Evolutionary conservation across 371 early-diverging fungal species (phyloP).

Genomic region (Smittium culicis): DNA sequence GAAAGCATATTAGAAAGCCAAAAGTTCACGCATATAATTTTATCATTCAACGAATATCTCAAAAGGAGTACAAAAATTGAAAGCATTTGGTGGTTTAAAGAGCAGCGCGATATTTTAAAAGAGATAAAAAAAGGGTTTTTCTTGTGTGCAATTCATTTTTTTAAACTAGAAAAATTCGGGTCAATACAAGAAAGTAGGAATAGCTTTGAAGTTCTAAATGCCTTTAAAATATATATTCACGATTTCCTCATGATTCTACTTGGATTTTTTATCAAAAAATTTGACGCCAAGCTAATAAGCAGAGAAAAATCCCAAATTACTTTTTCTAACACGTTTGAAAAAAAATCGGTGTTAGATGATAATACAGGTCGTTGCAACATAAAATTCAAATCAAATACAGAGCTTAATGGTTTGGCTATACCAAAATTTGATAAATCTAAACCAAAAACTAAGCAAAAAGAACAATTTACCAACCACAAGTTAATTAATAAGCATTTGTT

Average conservation of each 20-base stretch:
- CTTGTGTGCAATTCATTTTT: not conserved
- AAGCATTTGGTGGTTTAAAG: not conserved
- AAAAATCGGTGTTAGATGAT: too few species aligned
- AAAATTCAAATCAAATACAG: too few species aligned
- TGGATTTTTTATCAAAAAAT: not conserved
- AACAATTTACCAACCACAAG: too few species aligned
- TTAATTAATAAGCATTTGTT: not conserved
- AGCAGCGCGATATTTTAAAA: not conserved
- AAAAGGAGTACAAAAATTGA: not conserved
- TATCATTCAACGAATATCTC: not conserved
- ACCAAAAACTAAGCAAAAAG: too few species aligned
- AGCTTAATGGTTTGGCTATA: too few species aligned
- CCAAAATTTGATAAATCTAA: too few species aligned
- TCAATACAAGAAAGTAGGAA: not conserved
- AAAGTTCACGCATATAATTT: not conserved
- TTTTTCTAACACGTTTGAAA: too few species aligned
- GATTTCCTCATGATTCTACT: not conserved
- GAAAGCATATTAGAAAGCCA: not conserved
- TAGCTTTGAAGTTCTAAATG: too few species aligned
- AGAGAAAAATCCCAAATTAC: not conserved
- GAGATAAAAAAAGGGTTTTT: not conserved
- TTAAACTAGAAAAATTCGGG: not conserved
- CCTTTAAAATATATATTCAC: too few species aligned
- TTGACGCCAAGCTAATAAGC: not conserved
- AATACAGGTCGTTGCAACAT: too few species aligned